These are phyloP conservation scores for Tardiomyces digboiensis DNA, from an alignment of 1,139 yeast species.

Conservation along the genomic window DNA sequence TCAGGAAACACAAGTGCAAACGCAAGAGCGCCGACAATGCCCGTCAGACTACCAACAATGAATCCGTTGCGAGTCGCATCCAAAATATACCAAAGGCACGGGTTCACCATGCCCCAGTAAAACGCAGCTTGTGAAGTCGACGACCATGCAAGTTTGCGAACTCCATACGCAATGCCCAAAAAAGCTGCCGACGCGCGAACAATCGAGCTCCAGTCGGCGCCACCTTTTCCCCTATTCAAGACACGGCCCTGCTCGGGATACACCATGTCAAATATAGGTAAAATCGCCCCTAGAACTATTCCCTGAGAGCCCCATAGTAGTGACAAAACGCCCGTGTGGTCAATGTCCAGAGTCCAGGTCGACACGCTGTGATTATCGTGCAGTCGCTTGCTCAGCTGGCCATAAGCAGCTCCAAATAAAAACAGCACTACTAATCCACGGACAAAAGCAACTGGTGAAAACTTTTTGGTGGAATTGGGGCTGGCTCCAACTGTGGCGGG, in stretches of 20 bases:
- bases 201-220: conserved; percentile 33
- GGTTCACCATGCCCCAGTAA: conserved; percentile 67
- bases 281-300: conserved; percentile 47
- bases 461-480: conserved; percentile 12
- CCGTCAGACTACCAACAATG: conserved; percentile 22
- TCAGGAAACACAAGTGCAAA: conserved; percentile 23
- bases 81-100: conserved; percentile 70
- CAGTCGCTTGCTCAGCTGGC: conserved; percentile 24
- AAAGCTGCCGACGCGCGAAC: conserved; percentile 64
- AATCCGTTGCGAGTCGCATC: conserved; percentile 71
- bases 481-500: conserved; percentile 2
- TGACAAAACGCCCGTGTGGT: conserved; percentile 20
- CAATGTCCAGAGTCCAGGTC: conserved; percentile 18
- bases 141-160: conserved; percentile 73
- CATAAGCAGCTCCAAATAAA: conserved; percentile 25
- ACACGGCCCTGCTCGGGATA: conserved; percentile 27
- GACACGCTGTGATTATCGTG: conserved; percentile 27
- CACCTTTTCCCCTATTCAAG: conserved; percentile 15
- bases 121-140: conserved; percentile 67
- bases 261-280: conserved; percentile 50
- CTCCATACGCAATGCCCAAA: conserved; percentile 76
- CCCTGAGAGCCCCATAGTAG: conserved; percentile 46
- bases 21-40: conserved; percentile 21
- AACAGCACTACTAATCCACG: conserved; percentile 17
- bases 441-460: conserved; percentile 1